Evolutionary conservation across 805 yeast species (phyloP).

Genomic region (Maudiozyma turicensis): DNA sequence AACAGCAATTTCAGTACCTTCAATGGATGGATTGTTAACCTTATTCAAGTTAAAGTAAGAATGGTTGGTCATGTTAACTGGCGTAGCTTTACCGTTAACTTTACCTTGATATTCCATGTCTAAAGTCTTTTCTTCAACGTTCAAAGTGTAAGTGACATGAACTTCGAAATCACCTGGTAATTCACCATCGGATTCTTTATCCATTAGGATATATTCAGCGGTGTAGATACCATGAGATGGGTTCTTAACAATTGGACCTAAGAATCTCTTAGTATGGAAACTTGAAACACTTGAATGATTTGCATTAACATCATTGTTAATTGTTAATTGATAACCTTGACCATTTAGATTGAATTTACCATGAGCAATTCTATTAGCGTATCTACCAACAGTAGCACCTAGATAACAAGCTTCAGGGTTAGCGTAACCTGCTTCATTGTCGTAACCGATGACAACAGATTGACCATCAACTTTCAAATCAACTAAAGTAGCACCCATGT

Average conservation of each 20-base stretch:
- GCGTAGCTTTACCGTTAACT: conserved; percentile 33
- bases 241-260: conserved; percentile 42
- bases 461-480: conserved; percentile 33
- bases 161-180: conserved; percentile 51
- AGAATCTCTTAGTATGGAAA: conserved; percentile 40
- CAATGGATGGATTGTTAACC: conserved; percentile 24
- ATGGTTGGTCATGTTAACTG: conserved; percentile 53
- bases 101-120: conserved; percentile 37
- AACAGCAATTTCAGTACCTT: conserved; percentile 33
- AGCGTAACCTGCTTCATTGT: conserved; percentile 25
- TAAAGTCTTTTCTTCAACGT: conserved; percentile 29
- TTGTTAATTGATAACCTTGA: conserved; percentile 32
- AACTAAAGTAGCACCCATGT: conserved; percentile 45
- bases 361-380: conserved; percentile 47
- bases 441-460: conserved; percentile 34
- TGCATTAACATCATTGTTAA: conserved; percentile 34
- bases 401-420: conserved; percentile 38
- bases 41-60: conserved; percentile 45
- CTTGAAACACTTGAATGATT: conserved; percentile 51
- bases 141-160: conserved; percentile 37
- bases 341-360: conserved; percentile 37
- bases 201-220: conserved; percentile 34
- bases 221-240: conserved; percentile 23
- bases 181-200: conserved; percentile 41
- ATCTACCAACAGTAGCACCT: conserved; percentile 59